These are phyloP conservation scores for Datisca glomerata DNA, from an alignment of 306 rosid species.

Conservation along the genomic window DNA sequence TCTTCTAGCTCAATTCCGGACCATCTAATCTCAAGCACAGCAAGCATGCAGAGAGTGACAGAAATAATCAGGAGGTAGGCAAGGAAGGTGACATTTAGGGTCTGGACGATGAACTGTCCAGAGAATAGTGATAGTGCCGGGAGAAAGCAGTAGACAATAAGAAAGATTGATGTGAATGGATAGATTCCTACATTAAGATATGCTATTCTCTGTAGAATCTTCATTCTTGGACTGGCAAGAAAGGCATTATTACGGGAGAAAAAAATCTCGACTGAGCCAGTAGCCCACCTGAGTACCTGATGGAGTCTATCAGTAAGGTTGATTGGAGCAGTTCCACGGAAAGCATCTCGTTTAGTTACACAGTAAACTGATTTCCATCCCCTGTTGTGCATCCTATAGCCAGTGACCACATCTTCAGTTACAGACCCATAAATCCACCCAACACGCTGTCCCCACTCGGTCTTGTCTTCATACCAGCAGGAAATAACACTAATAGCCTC, in stretches of 20 bases:
- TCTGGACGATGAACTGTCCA: conserved; percentile 88
- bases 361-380: conserved; percentile 97
- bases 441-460: conserved; percentile 93
- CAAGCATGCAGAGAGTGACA: conserved; percentile 69
- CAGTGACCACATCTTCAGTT: conserved; percentile 96
- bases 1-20: conserved; percentile 91
- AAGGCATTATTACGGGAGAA: conserved; percentile 92
- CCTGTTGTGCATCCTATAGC: conserved; percentile 92
- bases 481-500: conserved; percentile 96
- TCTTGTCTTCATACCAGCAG: conserved; percentile 96
- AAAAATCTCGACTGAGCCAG: conserved; percentile 94
- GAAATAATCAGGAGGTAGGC: conserved; percentile 62
- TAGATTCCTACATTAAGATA: conserved; percentile 96
- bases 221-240: conserved; percentile 77
- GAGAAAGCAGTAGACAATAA: conserved; percentile 90
- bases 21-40: conserved; percentile 88
- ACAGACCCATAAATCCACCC: conserved; percentile 99
- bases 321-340: conserved; percentile 94
- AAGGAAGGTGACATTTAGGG: conserved; percentile 76
- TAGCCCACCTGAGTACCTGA: conserved; percentile 96
- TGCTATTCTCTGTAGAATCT: conserved; percentile 71
- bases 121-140: conserved; percentile 97
- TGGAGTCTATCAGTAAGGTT: conserved; percentile 91
- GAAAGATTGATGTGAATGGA: conserved; percentile 91
- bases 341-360: conserved; percentile 92